Base-by-base conservation (phyloP, 2,329 filamentous ascomycete species). In the Ascochyta lentis region DNA sequence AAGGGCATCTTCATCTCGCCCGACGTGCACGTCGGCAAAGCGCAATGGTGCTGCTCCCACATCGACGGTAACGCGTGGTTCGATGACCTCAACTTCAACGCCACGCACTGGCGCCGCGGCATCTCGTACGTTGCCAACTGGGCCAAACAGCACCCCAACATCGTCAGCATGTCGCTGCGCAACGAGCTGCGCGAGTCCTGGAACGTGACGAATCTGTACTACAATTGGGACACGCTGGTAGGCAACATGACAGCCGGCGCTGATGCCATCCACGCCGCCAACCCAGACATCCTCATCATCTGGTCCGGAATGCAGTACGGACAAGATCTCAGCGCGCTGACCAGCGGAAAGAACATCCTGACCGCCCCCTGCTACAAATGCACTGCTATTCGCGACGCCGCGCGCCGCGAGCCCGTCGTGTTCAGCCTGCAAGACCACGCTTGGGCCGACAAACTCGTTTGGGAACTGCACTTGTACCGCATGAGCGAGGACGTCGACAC, bases 61-160 rank as follows among this genome's bases (percentile, higher is more conserved):
- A 65, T 57, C 27, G 84, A 86, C 65, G 84, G 84, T 38, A 86
- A 85, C 67, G 83, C 83, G 38, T 87, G 84, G 84, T 85, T 85
- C 69, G 79, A 79, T 62, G 67, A 72, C 13, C 69, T 75, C 47
- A 83, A 84, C 72, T 86, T 86, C 72, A 77, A 84, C 64, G 83
- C 82, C 26, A 64, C 70, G 1, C 66, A 81, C 38, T 86, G 84
- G 84, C 78, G 85, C 7, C 67, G 76, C 24, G 84, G 84, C 1
- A 75, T 86, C 23, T 61, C 75, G 23, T 78, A 78, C 54, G 84
- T 86, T 67, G 83, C 84, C 0, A 61, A 67, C 2, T 86, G 83
- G 80, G 76, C 82, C 5, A 64, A 58, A 12, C 61, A 66, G 29
- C 80, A 80, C 54, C 75, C 78, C 2, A 84, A 84, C 43, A 78